A percentile compares a stretch with the other conserved stretches of the same genome.
Conservation (phyloP, 495 filamentous ascomycete genomes). For the Aspergillus nidulans region DNA sequence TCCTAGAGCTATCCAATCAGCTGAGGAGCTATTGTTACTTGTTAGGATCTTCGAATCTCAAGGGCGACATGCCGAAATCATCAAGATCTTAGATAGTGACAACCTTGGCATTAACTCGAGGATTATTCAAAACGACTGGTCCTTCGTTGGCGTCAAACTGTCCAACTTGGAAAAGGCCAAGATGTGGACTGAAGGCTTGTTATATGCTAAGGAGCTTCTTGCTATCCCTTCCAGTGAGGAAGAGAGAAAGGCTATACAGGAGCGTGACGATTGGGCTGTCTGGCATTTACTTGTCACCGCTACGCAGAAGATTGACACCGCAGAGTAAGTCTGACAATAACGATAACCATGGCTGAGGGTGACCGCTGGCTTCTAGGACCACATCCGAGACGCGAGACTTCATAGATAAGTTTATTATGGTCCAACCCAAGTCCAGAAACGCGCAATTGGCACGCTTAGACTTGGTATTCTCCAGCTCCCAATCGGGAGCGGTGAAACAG, state of each 20-base stretch:
- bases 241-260: slow-evolving; percentile 32
- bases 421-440: slow-evolving; percentile 44
- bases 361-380: slow-evolving; percentile 23
- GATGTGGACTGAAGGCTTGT: slow-evolving; percentile 45
- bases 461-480: slow-evolving; percentile 19
- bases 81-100: slow-evolving; percentile 47
- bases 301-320: slow-evolving; percentile 23
- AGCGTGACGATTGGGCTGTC: slow-evolving; percentile 54
- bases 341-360: not conserved
- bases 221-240: slow-evolving; percentile 29
- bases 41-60: slow-evolving; percentile 49
- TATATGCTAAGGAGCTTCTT: slow-evolving; percentile 39
- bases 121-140: slow-evolving; percentile 49
- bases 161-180: slow-evolving; percentile 37
- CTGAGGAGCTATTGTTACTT: slow-evolving; percentile 53
- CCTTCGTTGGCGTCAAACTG: slow-evolving; percentile 44
- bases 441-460: slow-evolving; percentile 42
- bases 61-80: slow-evolving; percentile 39
- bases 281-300: slow-evolving; percentile 45
- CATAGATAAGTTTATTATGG: slow-evolving; percentile 32
- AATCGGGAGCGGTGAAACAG: slow-evolving; percentile 27
- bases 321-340: slow-evolving; percentile 26
- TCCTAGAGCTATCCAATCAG: slow-evolving; percentile 48
- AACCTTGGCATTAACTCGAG: slow-evolving; percentile 48
- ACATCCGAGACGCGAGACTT: slow-evolving; percentile 28